Conservation (phyloP, 108 stramenopile species). For the Discostella pseudostelligera region DNA sequence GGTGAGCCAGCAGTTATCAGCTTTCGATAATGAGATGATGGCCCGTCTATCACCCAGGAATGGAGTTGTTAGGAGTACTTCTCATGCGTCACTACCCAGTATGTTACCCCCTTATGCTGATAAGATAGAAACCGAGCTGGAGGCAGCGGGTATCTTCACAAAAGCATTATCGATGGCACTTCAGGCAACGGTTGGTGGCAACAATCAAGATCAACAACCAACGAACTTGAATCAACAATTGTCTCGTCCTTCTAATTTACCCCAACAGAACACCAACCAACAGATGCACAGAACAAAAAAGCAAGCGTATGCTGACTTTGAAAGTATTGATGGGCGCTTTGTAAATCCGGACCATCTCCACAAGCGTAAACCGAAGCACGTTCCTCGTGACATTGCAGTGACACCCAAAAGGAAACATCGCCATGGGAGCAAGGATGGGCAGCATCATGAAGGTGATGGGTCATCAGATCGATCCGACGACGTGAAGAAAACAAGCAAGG, state of each 20-base stretch:
- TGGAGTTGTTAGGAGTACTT: background rate
- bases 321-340: conserved; percentile 34
- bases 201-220: background rate
- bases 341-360: background rate
- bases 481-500: background rate
- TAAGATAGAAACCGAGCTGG: background rate
- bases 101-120: conserved; percentile 1
- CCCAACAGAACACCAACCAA: background rate
- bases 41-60: conserved; percentile 14
- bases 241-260: background rate
- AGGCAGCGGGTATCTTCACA: conserved; percentile 5
- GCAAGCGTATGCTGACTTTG: background rate
- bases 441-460: background rate
- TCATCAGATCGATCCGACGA: background rate
- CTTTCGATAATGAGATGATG: conserved; percentile 4
- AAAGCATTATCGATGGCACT: conserved; percentile 15
- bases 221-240: background rate
- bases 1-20: conserved; percentile 6
- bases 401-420: conserved; percentile 16
- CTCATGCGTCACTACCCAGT: background rate
- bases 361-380: background rate
- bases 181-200: background rate
- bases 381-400: conserved; percentile 27
- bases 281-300: background rate
- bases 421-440: background rate